Base-by-base conservation (phyloP, 2,329 filamentous ascomycete species). In the Eutypella sp. region DNA sequence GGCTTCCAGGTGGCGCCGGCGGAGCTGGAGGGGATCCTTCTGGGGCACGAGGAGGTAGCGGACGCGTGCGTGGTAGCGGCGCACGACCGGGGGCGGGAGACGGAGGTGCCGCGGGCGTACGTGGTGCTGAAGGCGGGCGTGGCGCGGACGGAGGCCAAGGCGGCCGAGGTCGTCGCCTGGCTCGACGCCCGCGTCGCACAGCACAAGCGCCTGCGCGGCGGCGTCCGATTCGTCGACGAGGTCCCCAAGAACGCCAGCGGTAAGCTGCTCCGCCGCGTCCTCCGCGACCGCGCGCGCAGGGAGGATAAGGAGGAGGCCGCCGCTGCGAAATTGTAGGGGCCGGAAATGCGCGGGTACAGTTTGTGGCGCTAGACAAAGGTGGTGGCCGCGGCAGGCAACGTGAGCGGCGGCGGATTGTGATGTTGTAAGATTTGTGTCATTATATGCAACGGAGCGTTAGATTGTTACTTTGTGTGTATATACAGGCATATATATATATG, bases 1-100 rank as follows among this genome's bases (percentile, higher is more conserved):
- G 84, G 83, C 1, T 87, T 85, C 67, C 84, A 86, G 60, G 84
- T 87, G 2, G 72, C 84, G 0, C 84, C 84, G 0, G 83, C 83
- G 2, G 82, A 87, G 62, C 70, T 87, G 5, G 83, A 76, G 51
- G 71, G 70, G 27, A 47, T 74, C 7, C 57, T 76, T 3, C 55
- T 73, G 1, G 66, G 66, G 11, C 67, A 73, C 57, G 47, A 55
- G 4, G 67, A 72, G n/a, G 61, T 76, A 13, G 58, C 60, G 15
- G 83, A 87, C 54, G 80, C 75, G 3, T 82, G 80, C 23, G 82
- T 87, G 1, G 74, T 84, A 33, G 80, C 82, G 0, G 65, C 85
- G 5, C 74, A 82, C 62, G 78, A 84, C 60, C 67, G 74, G 33
- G 68, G 72, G 7, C 75, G 79, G 45, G 81, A 81, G 19, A 86